phyloP scores from a whole-genome alignment of 441 rosid genomes.

The Metrosideros polymorpha region DNA sequence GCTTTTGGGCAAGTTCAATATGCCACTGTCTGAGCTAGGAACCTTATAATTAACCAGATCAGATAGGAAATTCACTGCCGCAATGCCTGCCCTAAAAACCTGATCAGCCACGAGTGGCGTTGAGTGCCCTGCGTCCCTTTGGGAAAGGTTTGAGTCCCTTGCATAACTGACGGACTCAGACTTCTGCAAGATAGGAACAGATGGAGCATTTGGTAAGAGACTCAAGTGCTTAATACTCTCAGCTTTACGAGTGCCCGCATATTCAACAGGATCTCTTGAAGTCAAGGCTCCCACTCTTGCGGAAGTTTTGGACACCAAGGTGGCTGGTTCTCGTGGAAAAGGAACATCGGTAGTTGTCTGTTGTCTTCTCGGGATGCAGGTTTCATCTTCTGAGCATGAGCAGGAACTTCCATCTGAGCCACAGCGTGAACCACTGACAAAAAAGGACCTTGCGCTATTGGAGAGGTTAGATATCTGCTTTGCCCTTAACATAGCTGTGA shows the following conservation, averaged over 20 bases:
- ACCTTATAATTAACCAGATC: conserved; percentile 13
- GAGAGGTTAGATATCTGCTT: conserved; percentile 72
- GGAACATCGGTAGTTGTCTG: conserved; percentile 26
- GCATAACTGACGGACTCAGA: conserved; percentile 46
- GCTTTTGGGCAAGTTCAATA: conserved; percentile 21
- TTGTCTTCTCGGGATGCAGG: conserved; percentile 48
- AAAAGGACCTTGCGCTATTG: conserved; percentile 55
- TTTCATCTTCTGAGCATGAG: conserved; percentile 67
- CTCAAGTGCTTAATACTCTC: conserved; percentile 18
- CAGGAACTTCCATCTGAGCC: conserved; percentile 63
- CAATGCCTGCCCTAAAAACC: conserved; percentile 12
- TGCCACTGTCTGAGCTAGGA: conserved; percentile 12
- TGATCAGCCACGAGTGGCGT: conserved; percentile 22
- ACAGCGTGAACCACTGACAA: conserved; percentile 54
- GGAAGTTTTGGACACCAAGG: conserved; percentile 19
- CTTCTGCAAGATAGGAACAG: conserved; percentile 27
- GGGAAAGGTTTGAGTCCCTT: conserved; percentile 18
- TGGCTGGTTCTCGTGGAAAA: conserved; percentile 26
- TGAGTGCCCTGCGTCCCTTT: conserved; percentile 25
- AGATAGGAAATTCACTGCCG: conserved; percentile 1
- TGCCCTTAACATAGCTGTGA: conserved; percentile 60
- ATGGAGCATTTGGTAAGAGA: conserved; percentile 27
- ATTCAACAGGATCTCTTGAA: conserved; percentile 30
- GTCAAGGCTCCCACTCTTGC: conserved; percentile 25
- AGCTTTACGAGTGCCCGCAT: conserved; percentile 31